These are phyloP conservation scores for Debaryomyces sp. DNA, from an alignment of 1,139 yeast species.

Conservation along the genomic window DNA sequence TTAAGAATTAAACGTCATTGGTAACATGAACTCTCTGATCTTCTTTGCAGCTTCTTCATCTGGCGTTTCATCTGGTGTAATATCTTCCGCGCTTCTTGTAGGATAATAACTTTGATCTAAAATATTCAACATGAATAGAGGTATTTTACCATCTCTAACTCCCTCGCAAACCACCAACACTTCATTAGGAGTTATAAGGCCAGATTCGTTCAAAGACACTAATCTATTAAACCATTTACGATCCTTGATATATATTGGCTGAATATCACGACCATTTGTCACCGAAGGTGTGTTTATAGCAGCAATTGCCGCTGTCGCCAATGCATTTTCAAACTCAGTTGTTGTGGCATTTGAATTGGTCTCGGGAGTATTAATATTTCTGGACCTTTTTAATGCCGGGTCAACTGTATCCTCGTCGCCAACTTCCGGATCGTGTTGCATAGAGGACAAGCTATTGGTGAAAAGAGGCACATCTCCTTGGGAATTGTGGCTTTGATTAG, in stretches of 20 bases:
- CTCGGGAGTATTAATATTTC: slow-evolving; percentile 14
- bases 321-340: slow-evolving; percentile 32
- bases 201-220: slow-evolving; percentile 32
- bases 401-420: slow-evolving; percentile 31
- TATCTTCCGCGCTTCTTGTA: slow-evolving; percentile 20
- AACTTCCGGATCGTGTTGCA: slow-evolving; percentile 8
- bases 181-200: slow-evolving; percentile 33
- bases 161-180: slow-evolving; percentile 42
- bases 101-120: slow-evolving; percentile 38
- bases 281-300: slow-evolving; percentile 39
- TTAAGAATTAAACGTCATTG: slow-evolving; percentile 32
- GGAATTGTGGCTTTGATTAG: background rate
- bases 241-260: slow-evolving; percentile 36
- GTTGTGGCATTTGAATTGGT: slow-evolving; percentile 14
- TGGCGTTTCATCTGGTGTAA: slow-evolving; percentile 23
- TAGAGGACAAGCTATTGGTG: slow-evolving; percentile 9
- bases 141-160: slow-evolving; percentile 43
- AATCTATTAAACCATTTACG: slow-evolving; percentile 45
- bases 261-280: slow-evolving; percentile 24
- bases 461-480: slow-evolving; percentile 13
- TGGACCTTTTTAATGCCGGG: slow-evolving; percentile 31
- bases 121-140: slow-evolving; percentile 41
- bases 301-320: slow-evolving; percentile 37
- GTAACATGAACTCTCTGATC: slow-evolving; percentile 40
- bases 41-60: slow-evolving; percentile 40